phyloP scores from a whole-genome alignment of 2,329 filamentous ascomycete genomes.

The Xylaria sp. region DNA sequence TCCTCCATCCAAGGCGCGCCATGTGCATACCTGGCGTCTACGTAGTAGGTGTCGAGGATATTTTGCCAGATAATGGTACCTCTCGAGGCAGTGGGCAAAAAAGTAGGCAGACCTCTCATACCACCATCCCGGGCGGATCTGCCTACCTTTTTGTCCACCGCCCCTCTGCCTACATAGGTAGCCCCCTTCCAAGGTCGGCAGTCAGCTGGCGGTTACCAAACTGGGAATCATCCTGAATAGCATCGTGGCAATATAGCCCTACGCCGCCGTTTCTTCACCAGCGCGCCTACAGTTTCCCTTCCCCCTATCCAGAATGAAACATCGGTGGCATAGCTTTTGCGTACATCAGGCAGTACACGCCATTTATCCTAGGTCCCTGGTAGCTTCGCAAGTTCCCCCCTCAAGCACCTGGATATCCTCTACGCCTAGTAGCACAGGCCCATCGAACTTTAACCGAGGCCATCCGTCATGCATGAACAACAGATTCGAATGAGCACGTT shows the following conservation, averaged over 20 bases:
- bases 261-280: slow-evolving; percentile 1
- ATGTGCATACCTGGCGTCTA: too few species aligned
- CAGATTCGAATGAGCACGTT: slow-evolving; percentile 3
- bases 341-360: slow-evolving; percentile 17
- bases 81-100: too few species aligned
- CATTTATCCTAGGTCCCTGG: slow-evolving; percentile 2
- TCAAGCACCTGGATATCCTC: too few species aligned
- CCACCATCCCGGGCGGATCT: too few species aligned
- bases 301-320: slow-evolving; percentile 13
- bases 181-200: too few species aligned
- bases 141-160: too few species aligned
- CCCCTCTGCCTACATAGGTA: too few species aligned
- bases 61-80: too few species aligned
- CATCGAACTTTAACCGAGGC: not conserved
- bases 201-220: too few species aligned
- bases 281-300: not conserved
- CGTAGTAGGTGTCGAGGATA: not conserved
- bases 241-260: slow-evolving; percentile 7
- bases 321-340: slow-evolving; percentile 12
- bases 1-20: too few species aligned
- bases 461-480: slow-evolving; percentile 4
- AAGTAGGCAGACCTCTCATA: too few species aligned
- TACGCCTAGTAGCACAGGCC: not conserved
- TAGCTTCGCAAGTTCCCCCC: too few species aligned
- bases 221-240: not conserved